A percentile compares a stretch with the other conserved stretches of the same genome.
Evolutionary conservation across 257 asterid species (phyloP).

Genomic region (Leonotis leonurus): DNA sequence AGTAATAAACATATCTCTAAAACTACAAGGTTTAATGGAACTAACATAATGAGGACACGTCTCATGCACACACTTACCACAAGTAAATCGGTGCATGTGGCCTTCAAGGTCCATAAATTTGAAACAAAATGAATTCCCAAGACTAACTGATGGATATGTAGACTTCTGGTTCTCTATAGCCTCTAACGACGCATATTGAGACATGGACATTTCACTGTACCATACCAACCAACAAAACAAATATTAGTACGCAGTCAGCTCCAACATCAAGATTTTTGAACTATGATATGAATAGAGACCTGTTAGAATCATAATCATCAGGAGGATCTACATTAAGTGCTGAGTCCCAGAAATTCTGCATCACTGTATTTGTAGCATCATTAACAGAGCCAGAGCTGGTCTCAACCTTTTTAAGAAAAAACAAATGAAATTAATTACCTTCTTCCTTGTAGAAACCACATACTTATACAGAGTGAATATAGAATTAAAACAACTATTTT

Average conservation of each 20-base stretch:
- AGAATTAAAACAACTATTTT: background rate
- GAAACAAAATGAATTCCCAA: constrained; percentile 66
- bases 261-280: background rate
- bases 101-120: constrained; percentile 72
- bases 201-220: constrained; percentile 79
- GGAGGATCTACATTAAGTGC: constrained; percentile 77
- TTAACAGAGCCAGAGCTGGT: constrained; percentile 62
- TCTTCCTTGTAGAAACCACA: constrained; percentile 9
- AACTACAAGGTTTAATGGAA: background rate
- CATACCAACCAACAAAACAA: constrained; percentile 12
- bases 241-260: background rate
- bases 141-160: constrained; percentile 69
- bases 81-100: constrained; percentile 73
- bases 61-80: constrained; percentile 64
- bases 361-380: constrained; percentile 68
- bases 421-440: background rate
- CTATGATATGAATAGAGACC: constrained; percentile 34
- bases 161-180: constrained; percentile 50
- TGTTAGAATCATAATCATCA: constrained; percentile 75
- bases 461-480: background rate
- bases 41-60: background rate
- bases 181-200: constrained; percentile 56
- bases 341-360: constrained; percentile 99
- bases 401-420: constrained; percentile 54
- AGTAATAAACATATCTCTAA: background rate